Evolutionary conservation across 305 asterid genomes (phyloP), one percentile per base, ranked within the genome.

Genomic region (Striga hermonthica): DNA sequence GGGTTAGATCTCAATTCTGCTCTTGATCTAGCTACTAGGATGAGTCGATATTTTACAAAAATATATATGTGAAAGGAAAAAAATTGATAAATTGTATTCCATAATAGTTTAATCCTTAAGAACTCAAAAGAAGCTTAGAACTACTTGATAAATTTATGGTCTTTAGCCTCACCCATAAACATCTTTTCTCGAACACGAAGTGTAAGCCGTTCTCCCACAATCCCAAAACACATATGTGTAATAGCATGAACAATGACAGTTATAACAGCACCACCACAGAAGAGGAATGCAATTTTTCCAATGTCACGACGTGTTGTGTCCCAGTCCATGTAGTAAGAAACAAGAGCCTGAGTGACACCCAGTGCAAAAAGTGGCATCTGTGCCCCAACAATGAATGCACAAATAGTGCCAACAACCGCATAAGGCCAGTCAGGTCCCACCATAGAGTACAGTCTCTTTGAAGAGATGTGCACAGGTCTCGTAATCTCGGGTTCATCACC

Each of bases 321-420:
- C 99, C 99, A 94, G 35, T 90, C 99, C 99, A 88, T 85, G 86
- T 94, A 94, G 79, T 83, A 90, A 52, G 99, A 88, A 4, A 88
- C 96, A 13, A 94, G 97, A 63, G 99, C 97, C 71, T 94, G 93
- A 69, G 95, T 85, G 67, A 94, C 95, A 15, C 99, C 99, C 4
- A 94, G 83, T 13, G 97, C 99, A 57, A 94, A 94, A 6, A 94
- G 95, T 22, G 99, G 99, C 91, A 90, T 85, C 73, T 84, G 97
- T 41, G 99, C 89, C 15, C 99, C 99, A 49, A 95, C 93, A 60
- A 94, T 78, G 50, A 94, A 84, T 7, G 93, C 95, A 50, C 96
- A 80, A 52, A 90, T 14, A 5, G 93, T 94, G 70, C 99, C 99
- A 64, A 78, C 60, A 63, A 79, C 68, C n/a, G 95, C 99, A 35